Base-by-base conservation (phyloP, 805 yeast genomes). In the Nematodospora valgi region DNA sequence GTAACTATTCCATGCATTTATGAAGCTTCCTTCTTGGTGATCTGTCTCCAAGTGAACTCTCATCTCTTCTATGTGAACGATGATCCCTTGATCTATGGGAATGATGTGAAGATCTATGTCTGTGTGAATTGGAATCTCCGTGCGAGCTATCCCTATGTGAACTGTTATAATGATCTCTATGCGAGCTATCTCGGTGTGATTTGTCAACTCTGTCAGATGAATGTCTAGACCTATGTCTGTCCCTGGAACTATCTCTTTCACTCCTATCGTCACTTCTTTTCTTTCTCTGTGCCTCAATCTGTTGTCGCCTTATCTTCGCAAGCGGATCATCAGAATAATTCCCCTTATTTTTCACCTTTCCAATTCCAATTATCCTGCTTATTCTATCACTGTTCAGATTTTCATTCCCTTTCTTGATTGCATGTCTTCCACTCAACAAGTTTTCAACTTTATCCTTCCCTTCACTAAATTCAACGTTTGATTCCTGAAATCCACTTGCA, bases 371-470 rank as follows among this genome's bases (percentile, higher is more conserved):
- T 29, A 50, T 54, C 30, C 41, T 47, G 32, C 57, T 56, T 21
- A 60, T 45, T 27, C 58, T 39, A 27, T 53, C 51, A 17, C 29
- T 26, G 18, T 21, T 27, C 22, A 30, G 17, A 15, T 30, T 32
- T 2, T 21, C 27, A 21, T 6, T 36, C 35, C 19, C 34, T 39
- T 23, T 27, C 58, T 43, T 68, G 12, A 76, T 56, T 8, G 72
- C 54, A 42, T 68, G 66, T 49, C 64, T 71, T 1, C 86, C 86
- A 25, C 73, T 48, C 9, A 81, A 51, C 45, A 74, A 64, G 38
- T 69, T 80, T 39, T 78, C 82, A n/a, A 66, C 62, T 31, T 61
- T 52, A 9, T 29, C 15, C 31, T 58, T 60, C 6, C 64, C 66
- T 30, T 53, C 51, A 11, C 49, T 37, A 36, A 62, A 62, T 38